Evolutionary conservation across 1,139 yeast genomes (phyloP), one percentile per base, ranked within the genome.

Genomic region (Pichia inconspicua): DNA sequence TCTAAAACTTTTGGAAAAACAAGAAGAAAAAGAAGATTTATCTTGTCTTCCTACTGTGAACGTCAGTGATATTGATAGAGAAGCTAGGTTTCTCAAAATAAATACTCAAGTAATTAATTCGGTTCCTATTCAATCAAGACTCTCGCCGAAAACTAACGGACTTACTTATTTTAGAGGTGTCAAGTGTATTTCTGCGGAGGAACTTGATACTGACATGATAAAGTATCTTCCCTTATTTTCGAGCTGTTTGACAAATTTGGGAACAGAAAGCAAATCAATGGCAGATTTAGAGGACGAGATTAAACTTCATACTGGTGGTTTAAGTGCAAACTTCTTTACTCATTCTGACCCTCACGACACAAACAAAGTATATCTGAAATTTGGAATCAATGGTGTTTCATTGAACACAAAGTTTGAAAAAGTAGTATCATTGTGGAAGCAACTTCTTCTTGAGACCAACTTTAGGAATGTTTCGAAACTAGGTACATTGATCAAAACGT

Each of bases 221-320:
- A 82, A 82, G 34, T 88, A 77, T 57, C 66, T 94, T 54, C 87
- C 96, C 0, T 65, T 94, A 43, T 92, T 86, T 66, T 72, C 84
- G 11, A 84, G 83, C 27, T 85, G 96, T 46, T 72, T 90, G 54
- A 84, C 95, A 4, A 87, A 84, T 60, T 73, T 92, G 54, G 99
- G 99, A 15, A 90, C 98, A 0, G 62, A 69, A 4, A 62, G 67
- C 8, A 80, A 83, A 49, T 65, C 84, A 1, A 86, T 87, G 75
- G 85, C 89, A 19, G 84, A 82, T 42, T 75, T 92, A 52, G 98
- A 92, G 63, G 89, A 92, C 53, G 80, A 80, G 47, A 89, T 94
- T 54, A 87, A 84, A 60, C 72, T 82, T 46, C 73, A 76, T 52
- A 89, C 98, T 1, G 98, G 98, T 25, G 97, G 97, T 0, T 66